Base-by-base conservation (phyloP, 192 early-diverging fungal species). In the Umbelopsis sp. region DNA sequence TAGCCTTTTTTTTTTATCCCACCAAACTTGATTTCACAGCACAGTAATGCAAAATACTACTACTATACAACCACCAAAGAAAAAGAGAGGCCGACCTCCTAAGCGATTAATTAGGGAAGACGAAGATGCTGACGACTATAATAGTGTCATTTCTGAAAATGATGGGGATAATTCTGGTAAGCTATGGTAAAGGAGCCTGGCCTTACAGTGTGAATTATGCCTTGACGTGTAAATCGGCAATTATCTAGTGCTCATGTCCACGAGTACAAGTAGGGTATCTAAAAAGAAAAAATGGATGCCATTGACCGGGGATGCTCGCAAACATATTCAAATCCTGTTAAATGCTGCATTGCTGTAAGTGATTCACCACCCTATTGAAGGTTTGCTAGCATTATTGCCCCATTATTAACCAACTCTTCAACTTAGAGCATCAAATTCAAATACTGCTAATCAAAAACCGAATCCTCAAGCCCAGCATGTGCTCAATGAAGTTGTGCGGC, bases 231-330 rank as follows among this genome's bases (percentile, higher is more conserved):
- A 62, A 16, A 14, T 14, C n/a, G 56, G 14, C 7, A 22, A 36
- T 12, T 7, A 4, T 49, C 31, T 14, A 62, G 56, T 62, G 14
- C 31, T 62, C 11, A 62, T 62, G 56, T 62, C 56, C 4, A 34
- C 54, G 3, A 59, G 54, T 59, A 20, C 26, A 29, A 62, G 26
- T 7, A 29, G 34, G 12, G 56, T 32, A 26, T 62, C 56, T 29
- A 62, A 62, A 20, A 62, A 62, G 29, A 62, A 62, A 12, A 62
- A 62, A 12, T 62, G 56, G 56, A 62, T 36, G 31, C 56, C 56
- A 31, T 31, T 62, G 0, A 62, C 56, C 16, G 31, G 56, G 17
- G 56, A 62, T 62, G 56, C 56, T 34, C 56, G 56, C 7, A 62
- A 62, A 20, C 56, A 62, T 62, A 62, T 62, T 62, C 56, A 62